Percentiles rank a stretch among this genome's conserved stretches.
Conservation (phyloP, 208 protist species). For the Trypanosoma cruzi region DNA sequence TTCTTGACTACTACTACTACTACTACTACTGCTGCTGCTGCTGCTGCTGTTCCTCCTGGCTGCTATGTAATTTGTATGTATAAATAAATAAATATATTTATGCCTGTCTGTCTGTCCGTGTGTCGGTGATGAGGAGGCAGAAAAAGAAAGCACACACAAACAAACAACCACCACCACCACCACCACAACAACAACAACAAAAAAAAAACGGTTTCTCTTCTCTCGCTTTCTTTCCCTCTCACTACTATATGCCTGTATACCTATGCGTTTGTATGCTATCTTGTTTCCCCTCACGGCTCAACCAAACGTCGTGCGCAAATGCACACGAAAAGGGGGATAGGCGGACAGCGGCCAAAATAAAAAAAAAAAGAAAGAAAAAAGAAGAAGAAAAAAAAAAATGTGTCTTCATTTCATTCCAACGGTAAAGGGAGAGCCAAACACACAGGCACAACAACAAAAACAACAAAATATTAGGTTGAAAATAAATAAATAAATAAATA, state of each 20-base stretch:
- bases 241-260: too few species aligned
- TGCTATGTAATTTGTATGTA: neutral
- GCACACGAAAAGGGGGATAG: neutral
- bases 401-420: too few species aligned
- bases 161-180: too few species aligned
- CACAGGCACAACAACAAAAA: neutral
- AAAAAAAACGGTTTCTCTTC: too few species aligned
- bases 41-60: neutral
- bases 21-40: neutral
- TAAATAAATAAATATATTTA: too few species aligned
- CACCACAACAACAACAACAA: too few species aligned
- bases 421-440: neutral
- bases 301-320: neutral
- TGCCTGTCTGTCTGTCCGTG: slow-evolving; percentile 1
- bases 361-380: slow-evolving; percentile 10
- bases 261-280: too few species aligned
- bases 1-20: too few species aligned
- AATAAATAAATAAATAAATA: neutral
- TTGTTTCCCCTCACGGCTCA: too few species aligned
- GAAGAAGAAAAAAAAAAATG: slow-evolving; percentile 7
- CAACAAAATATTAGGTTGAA: neutral
- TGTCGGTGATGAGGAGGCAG: neutral
- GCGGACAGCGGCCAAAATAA: neutral
- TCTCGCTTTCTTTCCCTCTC: neutral
- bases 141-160: neutral